These are phyloP conservation scores for Pholiota molesta DNA, from an alignment of 768 basidiomycete genomes.

Conservation along the genomic window DNA sequence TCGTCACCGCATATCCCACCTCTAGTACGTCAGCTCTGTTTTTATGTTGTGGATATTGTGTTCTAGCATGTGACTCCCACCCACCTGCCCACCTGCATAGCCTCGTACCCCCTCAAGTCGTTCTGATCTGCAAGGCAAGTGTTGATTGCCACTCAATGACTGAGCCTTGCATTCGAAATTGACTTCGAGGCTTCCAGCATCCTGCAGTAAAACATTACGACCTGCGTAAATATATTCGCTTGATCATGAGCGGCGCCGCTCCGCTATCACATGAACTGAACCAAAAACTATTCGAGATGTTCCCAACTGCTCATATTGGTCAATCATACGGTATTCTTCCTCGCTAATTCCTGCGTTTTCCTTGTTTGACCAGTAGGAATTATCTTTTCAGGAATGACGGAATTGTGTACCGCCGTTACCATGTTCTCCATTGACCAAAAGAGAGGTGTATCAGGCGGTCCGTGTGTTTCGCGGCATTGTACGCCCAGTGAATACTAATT, in stretches of 20 bases:
- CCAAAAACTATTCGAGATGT: conserved; percentile 46
- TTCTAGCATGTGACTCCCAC: background rate
- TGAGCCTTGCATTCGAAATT: background rate
- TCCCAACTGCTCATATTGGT: conserved; percentile 57
- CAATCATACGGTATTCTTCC: conserved; percentile 56
- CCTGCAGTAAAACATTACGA: conserved; percentile 53
- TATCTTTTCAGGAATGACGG: conserved; percentile 59
- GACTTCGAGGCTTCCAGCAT: conserved; percentile 36
- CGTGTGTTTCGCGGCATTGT: conserved; percentile 2
- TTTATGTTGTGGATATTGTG: background rate
- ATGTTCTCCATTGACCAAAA: conserved; percentile 51
- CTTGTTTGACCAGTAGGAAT: background rate
- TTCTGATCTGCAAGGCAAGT: conserved; percentile 58
- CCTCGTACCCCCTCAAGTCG: conserved; percentile 59
- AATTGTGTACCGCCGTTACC: conserved; percentile 54
- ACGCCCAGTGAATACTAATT: background rate
- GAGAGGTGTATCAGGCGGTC: conserved; percentile 56
- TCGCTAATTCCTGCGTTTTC: background rate
- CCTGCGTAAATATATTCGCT: conserved; percentile 42
- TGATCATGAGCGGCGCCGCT: conserved; percentile 60
- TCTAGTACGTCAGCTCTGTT: conserved; percentile 37
- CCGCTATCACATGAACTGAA: conserved; percentile 59
- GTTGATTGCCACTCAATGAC: no score
- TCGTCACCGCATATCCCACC: conserved; percentile 56
- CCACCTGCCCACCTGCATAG: conserved; percentile 28